Base-by-base conservation (phyloP, 225 moss, liverwort and hornwort genomes). In the Bryoerythrophyllum caledonicum region DNA sequence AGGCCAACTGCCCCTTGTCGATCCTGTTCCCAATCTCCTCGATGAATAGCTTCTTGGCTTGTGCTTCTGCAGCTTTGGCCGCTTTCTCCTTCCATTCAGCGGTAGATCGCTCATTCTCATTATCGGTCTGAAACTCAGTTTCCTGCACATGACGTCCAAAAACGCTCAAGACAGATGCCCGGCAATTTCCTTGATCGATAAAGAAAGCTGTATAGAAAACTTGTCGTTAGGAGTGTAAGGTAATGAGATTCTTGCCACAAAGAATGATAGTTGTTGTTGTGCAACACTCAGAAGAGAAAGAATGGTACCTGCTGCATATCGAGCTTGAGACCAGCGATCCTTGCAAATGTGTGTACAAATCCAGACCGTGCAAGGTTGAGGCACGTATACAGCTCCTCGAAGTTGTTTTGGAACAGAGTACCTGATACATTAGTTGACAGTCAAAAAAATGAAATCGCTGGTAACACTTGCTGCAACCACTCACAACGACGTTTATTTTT, bases 381-480 rank as follows among this genome's bases (percentile, higher is more conserved):
- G 68, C 88, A 90, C 41, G 93, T 99, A 75, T 89, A 95, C 30
- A 99, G 85, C 78, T 99, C 99, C 79, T 93, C 90, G 74, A 99
- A 95, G 73, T 99, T 99, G 65, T 99, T 99, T 67, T 99, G 99
- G 44, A 99, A 99, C 66, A 99, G 66, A 63, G 99, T 99, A 67
- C 99, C 99, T 69, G 90, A 78, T 4, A 93, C 54, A 74, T 12
- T 25, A 52, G 53, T 49, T 54, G 34, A 78, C 63, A 20, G 59
- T 81, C 75, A 82, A 59, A 72, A 71, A 54, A 54, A 38, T 7
- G 1, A 38, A 38, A 23, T 52, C 19, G 37, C 32, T 63, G 63
- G 46, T 35, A 38, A 32, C 44, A 63, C 54, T 55, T 69, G 55
- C 35, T 27, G 37, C 23, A 35, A 75, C 58, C 57, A 74, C 19